Base-by-base conservation (phyloP, 805 yeast species). In the Jamesozyma jinghongensis region DNA sequence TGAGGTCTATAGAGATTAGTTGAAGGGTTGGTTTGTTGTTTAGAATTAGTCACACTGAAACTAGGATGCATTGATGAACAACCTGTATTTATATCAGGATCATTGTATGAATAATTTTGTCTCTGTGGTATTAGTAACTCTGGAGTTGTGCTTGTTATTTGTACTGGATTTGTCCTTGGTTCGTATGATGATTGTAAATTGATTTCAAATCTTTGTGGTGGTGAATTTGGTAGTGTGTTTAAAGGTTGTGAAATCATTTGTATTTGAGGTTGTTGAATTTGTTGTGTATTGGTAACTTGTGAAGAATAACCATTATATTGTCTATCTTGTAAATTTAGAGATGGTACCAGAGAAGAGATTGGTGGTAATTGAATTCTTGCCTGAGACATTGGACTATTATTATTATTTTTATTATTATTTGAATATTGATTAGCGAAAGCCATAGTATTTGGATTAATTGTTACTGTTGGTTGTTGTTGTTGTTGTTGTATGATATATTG, bases 301-400 rank as follows among this genome's bases (percentile, higher is more conserved):
- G 27, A 12, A 8, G 27, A 32, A 32, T 16, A 8, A 13, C 16
- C 16, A 18, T 8, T 19, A 32, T 19, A 4, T 11, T 18, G 13
- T 11, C 8, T 7, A 7, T 33, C 20, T 6, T 16, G 7, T 13
- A 16, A 16, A 10, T 34, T 25, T 3, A 34, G 4, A 10, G 37
- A 14, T 14, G 39, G 34, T 16, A 36, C 34, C 16, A 36, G 19
- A 3, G 39, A 29, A 29, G 39, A 36, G 3, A 36, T 36, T n/a
- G 39, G 34, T 29, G 39, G 39, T 30, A 36, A 20, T 19, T 12
- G 18, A 25, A 36, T 14, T 20, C 18, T 29, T 19, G 36, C 12
- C 5, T 32, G 22, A 17, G n/a, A 18, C 11, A 3, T 16, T 20
- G 19, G 34, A 28, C 13, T 5, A 28, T 5, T 28, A 12, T n/a